Evolutionary conservation across 306 rosid genomes (phyloP).

Genomic region (Dryas octopetala): DNA sequence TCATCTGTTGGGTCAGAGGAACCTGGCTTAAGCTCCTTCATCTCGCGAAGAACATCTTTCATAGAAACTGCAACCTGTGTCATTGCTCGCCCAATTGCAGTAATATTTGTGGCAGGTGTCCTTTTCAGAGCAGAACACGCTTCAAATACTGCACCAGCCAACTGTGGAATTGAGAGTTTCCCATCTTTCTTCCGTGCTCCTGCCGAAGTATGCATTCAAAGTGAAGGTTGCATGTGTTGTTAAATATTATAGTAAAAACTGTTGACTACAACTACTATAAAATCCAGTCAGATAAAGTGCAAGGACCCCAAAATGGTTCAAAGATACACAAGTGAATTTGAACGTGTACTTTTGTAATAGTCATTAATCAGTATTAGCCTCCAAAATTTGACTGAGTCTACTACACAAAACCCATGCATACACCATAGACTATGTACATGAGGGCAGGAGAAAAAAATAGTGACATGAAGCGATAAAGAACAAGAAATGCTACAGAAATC

Average conservation of each 20-base stretch:
- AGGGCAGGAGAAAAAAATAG: neutral
- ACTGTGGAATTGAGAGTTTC: conserved; percentile 56
- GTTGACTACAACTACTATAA: neutral
- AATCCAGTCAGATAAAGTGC: neutral
- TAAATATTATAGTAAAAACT: neutral
- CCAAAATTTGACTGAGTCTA: neutral
- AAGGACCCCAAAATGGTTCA: neutral
- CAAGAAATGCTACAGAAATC: neutral
- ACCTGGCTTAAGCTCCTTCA: conserved; percentile 82
- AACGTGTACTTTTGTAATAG: too few relatives aligned
- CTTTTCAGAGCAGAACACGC: conserved; percentile 77
- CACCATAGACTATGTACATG: neutral
- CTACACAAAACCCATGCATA: neutral
- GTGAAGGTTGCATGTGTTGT: conserved; percentile 1
- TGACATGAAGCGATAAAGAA: neutral
- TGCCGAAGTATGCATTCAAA: conserved; percentile 35
- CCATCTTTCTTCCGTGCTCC: conserved; percentile 48
- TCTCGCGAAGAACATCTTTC: conserved; percentile 90
- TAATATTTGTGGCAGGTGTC: conserved; percentile 72
- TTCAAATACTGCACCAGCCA: conserved; percentile 86
- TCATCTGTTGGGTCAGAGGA: conserved; percentile 42
- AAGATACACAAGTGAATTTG: neutral
- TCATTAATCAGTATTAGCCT: neutral
- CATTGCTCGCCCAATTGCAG: conserved; percentile 82
- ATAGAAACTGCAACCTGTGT: conserved; percentile 79